Base-by-base conservation (phyloP, 2,329 filamentous ascomycete genomes). In the Calonectria montana region DNA sequence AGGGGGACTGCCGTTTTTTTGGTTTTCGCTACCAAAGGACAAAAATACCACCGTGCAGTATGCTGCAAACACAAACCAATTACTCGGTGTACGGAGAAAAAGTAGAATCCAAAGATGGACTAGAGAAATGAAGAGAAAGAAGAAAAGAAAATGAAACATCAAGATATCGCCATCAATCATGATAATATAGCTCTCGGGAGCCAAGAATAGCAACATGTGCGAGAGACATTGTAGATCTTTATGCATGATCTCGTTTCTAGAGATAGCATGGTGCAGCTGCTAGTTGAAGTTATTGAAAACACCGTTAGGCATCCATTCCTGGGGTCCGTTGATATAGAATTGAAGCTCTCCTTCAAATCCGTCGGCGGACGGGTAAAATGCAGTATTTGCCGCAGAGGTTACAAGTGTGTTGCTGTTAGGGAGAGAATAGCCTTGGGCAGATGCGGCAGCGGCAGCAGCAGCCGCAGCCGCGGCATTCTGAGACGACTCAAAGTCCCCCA, bases 311-410 rank as follows among this genome's bases (percentile, higher is more conserved):
- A 77, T 31, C 77, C 76, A 78, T 27, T 78, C 74, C 25, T 75
- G 74, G 1, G 82, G 78, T 2, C 86, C 86, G 45, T 86, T 81
- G 27, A 87, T 82, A 67, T 85, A 85, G 57, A 82, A 83, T 71
- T 85, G 84, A 64, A 88, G 75, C 76, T 88, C 87, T 10, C 78
- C 81, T 72, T 87, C 84, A 70, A 85, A 88, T 2, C 87, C 87
- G 67, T 88, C 87, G 50, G 83, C 83, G 9, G 80, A 76, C n/a
- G 82, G 81, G 2, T 78, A 73, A 23, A 75, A 70, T 12, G 53
- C 39, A 31, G 39, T 13, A 31, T 43, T 37, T 16, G 47, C 27
- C 10, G 45, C 29, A 3, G 64, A 57, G 6, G 23, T 50, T 21
- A 48, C 47, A 39, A 67, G 45, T 39, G 75, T 29, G 41, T 69